A percentile compares a stretch with the other conserved stretches of the same genome.
Conservation (phyloP, 2,329 filamentous ascomycete species). For the Colletotrichum sp. region DNA sequence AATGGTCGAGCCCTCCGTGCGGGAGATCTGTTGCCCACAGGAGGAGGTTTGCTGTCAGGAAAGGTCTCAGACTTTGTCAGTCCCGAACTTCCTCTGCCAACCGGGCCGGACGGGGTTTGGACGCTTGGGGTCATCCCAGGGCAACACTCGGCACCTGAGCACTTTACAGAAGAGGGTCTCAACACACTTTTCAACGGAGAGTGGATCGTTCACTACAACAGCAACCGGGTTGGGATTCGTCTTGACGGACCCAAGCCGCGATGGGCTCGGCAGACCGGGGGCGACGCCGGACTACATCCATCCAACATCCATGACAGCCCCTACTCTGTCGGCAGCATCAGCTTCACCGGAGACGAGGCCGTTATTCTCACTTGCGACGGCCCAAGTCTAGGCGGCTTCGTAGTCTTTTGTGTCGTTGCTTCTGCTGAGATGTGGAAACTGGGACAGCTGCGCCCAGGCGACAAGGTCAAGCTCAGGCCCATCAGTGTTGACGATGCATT, state of each 20-base stretch:
- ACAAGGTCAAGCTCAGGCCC: slow-evolving; percentile 35
- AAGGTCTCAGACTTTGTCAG: background rate
- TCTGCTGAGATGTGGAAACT: slow-evolving; percentile 46
- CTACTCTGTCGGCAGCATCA: slow-evolving; percentile 44
- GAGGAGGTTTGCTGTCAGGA: background rate
- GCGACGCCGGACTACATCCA: slow-evolving; percentile 42
- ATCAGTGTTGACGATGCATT: slow-evolving; percentile 29
- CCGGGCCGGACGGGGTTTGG: slow-evolving; percentile 29
- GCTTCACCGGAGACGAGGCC: slow-evolving; percentile 45
- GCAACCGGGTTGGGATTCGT: slow-evolving; percentile 42
- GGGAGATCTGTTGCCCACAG: slow-evolving; percentile 32
- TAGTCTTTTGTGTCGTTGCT: slow-evolving; percentile 40
- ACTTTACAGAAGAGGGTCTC: slow-evolving; percentile 35
- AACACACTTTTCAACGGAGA: slow-evolving; percentile 33
- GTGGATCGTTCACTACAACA: slow-evolving; percentile 45
- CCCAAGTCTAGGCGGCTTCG: slow-evolving; percentile 44
- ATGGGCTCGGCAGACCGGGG: slow-evolving; percentile 41
- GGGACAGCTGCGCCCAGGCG: slow-evolving; percentile 43
- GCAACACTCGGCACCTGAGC: slow-evolving; percentile 41
- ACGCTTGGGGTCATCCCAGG: slow-evolving; percentile 39
- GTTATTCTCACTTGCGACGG: slow-evolving; percentile 43
- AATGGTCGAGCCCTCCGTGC: slow-evolving; percentile 34
- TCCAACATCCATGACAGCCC: slow-evolving; percentile 45
- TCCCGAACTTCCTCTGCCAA: slow-evolving; percentile 23
- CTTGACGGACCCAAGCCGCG: slow-evolving; percentile 39